Conservation (phyloP, 306 rosid genomes). For the Abrus precatorius region DNA sequence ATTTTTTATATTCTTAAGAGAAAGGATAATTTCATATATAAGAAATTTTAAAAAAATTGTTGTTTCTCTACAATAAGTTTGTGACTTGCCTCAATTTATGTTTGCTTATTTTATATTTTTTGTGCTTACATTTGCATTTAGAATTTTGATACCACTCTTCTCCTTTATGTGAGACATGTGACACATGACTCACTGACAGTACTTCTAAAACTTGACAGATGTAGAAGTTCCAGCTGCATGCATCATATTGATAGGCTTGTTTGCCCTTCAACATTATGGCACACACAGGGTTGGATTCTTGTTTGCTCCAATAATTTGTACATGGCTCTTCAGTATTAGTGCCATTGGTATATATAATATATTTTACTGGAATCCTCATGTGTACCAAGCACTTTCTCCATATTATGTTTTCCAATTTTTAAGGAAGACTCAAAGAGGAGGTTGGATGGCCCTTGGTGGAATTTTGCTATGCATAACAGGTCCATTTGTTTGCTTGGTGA, state of each 20-base stretch:
- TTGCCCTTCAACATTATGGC: slow-evolving; percentile 96
- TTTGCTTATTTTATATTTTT: not conserved
- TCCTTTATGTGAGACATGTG: slow-evolving; percentile 28
- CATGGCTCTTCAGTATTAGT: slow-evolving; percentile 93
- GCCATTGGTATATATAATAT: slow-evolving; percentile 86
- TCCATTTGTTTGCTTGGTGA: slow-evolving; percentile 45
- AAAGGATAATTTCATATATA: slow-evolving; percentile 14
- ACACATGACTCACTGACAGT: slow-evolving; percentile 12
- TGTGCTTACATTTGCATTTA: slow-evolving; percentile 27
- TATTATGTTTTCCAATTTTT: slow-evolving; percentile 72
- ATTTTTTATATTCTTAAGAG: not conserved
- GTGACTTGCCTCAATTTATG: slow-evolving; percentile 10
- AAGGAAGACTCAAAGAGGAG: slow-evolving; percentile 73
- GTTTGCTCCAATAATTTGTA: slow-evolving; percentile 86
- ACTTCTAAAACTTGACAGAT: slow-evolving; percentile 62
- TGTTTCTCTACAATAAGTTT: not conserved
- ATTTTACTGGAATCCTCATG: slow-evolving; percentile 70
- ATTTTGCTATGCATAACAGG: slow-evolving; percentile 92
- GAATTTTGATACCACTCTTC: slow-evolving; percentile 34
- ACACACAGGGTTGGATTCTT: slow-evolving; percentile 93
- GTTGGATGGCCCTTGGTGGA: slow-evolving; percentile 97
- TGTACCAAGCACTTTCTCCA: slow-evolving; percentile 87
- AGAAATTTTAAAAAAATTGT: not conserved
- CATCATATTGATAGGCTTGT: slow-evolving; percentile 78
- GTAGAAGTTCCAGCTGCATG: slow-evolving; percentile 85